phyloP scores from a whole-genome alignment of 2,329 filamentous ascomycete genomes.

The Colletotrichum cordylinicola region DNA sequence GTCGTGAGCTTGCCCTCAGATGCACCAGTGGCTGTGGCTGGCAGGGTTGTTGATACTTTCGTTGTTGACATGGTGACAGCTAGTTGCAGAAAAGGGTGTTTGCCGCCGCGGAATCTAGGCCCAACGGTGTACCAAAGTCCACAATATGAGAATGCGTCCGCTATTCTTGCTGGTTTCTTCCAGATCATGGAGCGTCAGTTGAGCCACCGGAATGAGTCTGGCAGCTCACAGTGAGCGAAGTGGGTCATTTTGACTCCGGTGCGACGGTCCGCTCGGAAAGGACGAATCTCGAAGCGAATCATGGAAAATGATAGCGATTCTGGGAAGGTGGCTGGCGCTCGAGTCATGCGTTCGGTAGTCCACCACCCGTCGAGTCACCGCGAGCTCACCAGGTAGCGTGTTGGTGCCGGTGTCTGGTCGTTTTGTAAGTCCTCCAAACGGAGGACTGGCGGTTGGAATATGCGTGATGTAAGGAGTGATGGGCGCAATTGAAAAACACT shows the following conservation, averaged over 20 bases:
- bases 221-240: background rate
- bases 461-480: background rate
- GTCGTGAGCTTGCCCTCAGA: background rate
- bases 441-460: background rate
- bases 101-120: background rate
- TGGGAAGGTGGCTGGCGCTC: background rate
- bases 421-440: background rate
- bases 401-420: background rate
- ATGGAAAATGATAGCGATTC: background rate
- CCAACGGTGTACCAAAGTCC: background rate
- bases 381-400: background rate
- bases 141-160: background rate
- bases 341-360: background rate
- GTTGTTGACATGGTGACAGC: background rate
- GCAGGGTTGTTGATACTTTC: background rate
- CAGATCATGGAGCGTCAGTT: background rate
- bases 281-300: no score
- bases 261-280: background rate
- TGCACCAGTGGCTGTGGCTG: background rate
- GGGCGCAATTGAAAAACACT: background rate
- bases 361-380: background rate
- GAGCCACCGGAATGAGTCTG: background rate
- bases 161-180: background rate
- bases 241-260: background rate
- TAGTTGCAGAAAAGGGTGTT: background rate